A percentile compares a stretch with the other conserved stretches of the same genome.
Conservation (phyloP, 2,329 filamentous ascomycete genomes). For the Penicillium crustosum region DNA sequence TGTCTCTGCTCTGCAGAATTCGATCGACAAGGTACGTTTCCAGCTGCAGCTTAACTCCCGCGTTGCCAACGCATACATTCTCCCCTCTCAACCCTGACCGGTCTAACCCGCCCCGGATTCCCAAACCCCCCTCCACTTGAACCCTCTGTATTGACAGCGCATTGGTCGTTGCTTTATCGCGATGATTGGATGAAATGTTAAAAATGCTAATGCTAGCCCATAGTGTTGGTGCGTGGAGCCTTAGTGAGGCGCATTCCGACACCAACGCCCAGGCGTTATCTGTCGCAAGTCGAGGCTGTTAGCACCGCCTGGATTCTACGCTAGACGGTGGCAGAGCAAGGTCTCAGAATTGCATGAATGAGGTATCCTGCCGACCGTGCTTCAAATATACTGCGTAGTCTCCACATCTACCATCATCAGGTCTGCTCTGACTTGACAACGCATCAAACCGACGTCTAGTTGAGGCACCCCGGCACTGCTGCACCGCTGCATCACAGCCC, state of each 20-base stretch:
- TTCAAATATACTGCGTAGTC: conserved; percentile 28
- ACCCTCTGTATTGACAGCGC: conserved; percentile 29
- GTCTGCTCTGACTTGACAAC: conserved; percentile 40
- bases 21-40: conserved; percentile 40
- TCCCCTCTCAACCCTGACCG: conserved; percentile 26
- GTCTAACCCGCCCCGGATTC: conserved; percentile 31
- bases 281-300: conserved; percentile 16
- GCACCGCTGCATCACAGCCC: conserved; percentile 48
- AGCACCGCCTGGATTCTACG: conserved; percentile 34
- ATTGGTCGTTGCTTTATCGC: conserved; percentile 21
- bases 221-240: conserved; percentile 25
- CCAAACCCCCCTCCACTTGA: conserved; percentile 19
- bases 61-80: conserved; percentile 44
- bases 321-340: conserved; percentile 27
- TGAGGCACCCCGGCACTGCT: conserved; percentile 38
- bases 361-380: conserved; percentile 27
- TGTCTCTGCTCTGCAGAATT: conserved; percentile 24
- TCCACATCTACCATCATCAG: conserved; percentile 30
- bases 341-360: conserved; percentile 16
- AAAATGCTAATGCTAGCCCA: conserved; percentile 26
- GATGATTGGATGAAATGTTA: conserved; percentile 17
- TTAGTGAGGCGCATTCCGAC: conserved; percentile 29
- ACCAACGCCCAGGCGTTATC: conserved; percentile 17
- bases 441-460: conserved; percentile 39
- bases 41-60: conserved; percentile 32